Evolutionary conservation across 2,329 filamentous ascomycete species (phyloP), one percentile per base, ranked within the genome.

Genomic region (Blastomyces emzantsi): DNA sequence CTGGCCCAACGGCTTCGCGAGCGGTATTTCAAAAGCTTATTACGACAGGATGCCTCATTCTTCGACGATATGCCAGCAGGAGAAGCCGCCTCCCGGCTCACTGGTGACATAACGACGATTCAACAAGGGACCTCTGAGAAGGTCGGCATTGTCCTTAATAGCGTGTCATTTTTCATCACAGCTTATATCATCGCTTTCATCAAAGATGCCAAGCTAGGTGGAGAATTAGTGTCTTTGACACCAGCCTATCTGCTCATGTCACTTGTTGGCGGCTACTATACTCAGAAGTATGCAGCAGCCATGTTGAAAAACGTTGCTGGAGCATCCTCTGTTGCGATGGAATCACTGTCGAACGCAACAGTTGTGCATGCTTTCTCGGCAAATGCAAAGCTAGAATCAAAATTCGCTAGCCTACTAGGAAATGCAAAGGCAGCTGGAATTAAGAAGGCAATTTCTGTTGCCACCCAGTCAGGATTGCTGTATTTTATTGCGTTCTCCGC

Each of bases 401-500:
- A 81, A 66, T 86, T 86, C 66, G 75, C 79, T 1, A 75, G 71
- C 0, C 76, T 79, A 33, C 77, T 86, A 64, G 73, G 72, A 19
- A 71, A 72, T 11, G 81, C 83, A 22, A 75, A 78, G 56, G 77
- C 73, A n/a, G 77, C 80, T 19, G 84, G 80, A 8, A 80, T 83
- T 62, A 82, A 82, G 64, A 88, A 87, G 70, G 80, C 83, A 0
- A 71, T 80, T 2, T 76, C 80, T 1, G 77, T 81, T 22, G 86
- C 81, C 1, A 69, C 82, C 0, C 83, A 87, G 70, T 78, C 83
- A 13, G 85, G 85, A 4, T 70, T 81, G 25, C 74, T 87, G 7
- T 88, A 85, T 71, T 87, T 88, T 67, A 81, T 88, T 66, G 83
- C 85, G 9, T 88, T 85, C 67, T 80, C 84, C 1, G 84, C 83